Base-by-base conservation (phyloP, 176 grass and related monocot species). In the Avena sativa region DNA sequence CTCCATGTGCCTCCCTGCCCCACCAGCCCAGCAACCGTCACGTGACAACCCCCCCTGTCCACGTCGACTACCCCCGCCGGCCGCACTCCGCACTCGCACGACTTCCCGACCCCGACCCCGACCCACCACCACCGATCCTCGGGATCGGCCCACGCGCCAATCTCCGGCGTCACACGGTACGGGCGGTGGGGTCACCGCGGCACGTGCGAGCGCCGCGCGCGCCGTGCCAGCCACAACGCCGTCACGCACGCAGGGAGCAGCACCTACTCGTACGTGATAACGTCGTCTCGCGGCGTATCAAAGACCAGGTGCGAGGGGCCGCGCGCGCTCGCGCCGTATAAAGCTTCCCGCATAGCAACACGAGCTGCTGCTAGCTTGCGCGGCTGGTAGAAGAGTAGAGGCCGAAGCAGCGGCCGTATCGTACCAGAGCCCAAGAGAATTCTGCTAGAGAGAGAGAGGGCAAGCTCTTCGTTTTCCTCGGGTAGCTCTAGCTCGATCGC, bases 1-100 rank as follows among this genome's bases (percentile, higher is more conserved):
- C 69, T 49, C 88, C 85, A 91, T 89, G 91, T 84, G 91, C 89
- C 61, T 32, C 55, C 52, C 51, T 14, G 51, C 51, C 53, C 48
- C 49, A 2, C 48, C 53, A 85, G 82, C 5, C 92, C 85, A 60
- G 25, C 34, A 72, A 71, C 71, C 59, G 86, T 86, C 89, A 90
- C 91, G 87, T 87, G 84, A 90, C 79, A 13, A 55, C 13, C 65
- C 15, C 15, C 59, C 1, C 48, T 28, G 28, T 43, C 36, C 58
- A 84, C 38, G 57, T 79, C 63, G 15, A 34, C 23, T 23, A 23
- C 3, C 67, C n/a, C 2, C 32, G 58, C 59, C 47, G 21, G 46
- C 49, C 78, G n/a, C 12, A 23, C 56, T 8, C 46, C 69, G 44
- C 80, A 34, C 88, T 8, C 67, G 62, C 81, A 68, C 62, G 60